phyloP scores from a whole-genome alignment of 106 monocot genomes.

The Cymbidium sinense region DNA sequence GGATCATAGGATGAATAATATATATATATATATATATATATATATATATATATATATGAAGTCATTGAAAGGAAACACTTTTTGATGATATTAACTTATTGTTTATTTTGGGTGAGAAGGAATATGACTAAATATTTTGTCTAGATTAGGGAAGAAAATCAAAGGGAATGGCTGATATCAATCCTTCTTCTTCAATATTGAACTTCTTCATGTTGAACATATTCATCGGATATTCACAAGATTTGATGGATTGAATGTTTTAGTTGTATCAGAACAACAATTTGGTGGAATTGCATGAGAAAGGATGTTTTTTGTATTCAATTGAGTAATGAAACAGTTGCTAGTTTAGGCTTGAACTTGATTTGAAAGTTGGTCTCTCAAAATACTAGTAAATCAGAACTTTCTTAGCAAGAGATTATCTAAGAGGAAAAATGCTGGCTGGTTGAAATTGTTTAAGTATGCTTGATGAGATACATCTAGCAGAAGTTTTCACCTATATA shows the following conservation, averaged over 20 bases:
- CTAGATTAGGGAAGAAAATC: no score
- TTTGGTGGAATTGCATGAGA: not conserved
- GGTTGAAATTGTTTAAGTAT: not conserved
- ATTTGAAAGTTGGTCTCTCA: not conserved
- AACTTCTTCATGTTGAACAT: no score
- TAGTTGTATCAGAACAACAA: not conserved
- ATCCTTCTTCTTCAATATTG: no score
- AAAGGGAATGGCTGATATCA: no score
- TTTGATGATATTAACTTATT: no score
- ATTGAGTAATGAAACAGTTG: not conserved
- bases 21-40: no score
- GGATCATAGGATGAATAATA: no score
- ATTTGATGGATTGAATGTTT: not conserved
- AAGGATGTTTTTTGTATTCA: not conserved
- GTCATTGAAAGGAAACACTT: no score
- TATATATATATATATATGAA: no score
- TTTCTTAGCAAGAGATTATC: not conserved
- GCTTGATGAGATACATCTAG: not conserved
- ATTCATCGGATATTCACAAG: no score
- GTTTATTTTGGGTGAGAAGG: no score
- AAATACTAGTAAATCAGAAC: not conserved
- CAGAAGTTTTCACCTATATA: not conserved
- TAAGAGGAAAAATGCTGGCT: not conserved
- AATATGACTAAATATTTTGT: no score
- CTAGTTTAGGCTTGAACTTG: not conserved